These are phyloP conservation scores for Cenchrus fungigraminus DNA, from an alignment of 176 grass and related monocot genomes.

Conservation along the genomic window DNA sequence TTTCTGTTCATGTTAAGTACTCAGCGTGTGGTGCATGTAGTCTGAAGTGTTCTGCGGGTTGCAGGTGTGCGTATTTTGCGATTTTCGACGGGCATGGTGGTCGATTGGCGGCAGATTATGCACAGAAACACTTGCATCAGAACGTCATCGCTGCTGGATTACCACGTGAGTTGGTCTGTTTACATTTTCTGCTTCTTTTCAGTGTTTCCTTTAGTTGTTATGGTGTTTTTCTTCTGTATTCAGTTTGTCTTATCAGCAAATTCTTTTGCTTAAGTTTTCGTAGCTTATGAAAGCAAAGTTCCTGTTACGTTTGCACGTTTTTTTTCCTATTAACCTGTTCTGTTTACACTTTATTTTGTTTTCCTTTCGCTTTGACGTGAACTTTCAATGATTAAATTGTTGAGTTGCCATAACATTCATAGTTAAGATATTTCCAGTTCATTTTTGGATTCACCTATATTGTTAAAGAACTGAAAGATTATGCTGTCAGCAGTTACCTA, in stretches of 20 bases:
- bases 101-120: conserved; percentile 77
- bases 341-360: not conserved
- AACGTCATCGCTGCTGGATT: conserved; percentile 89
- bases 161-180: conserved; percentile 99
- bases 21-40: not conserved
- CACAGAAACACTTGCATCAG: conserved; percentile 76
- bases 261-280: not conserved
- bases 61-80: conserved; percentile 82
- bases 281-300: conserved; percentile 10
- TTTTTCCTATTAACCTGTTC: not conserved
- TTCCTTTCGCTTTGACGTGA: not conserved
- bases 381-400: conserved; percentile 2
- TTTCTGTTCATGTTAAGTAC: conserved; percentile 14
- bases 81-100: conserved; percentile 93
- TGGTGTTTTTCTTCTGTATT: conserved; percentile 4
- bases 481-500: conserved; percentile 18
- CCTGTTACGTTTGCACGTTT: not conserved
- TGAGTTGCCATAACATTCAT: not conserved
- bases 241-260: not conserved
- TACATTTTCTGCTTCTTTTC: conserved; percentile 47
- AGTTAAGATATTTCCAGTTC: conserved; percentile 13
- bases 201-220: not conserved
- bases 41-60: conserved; percentile 15
- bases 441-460: not conserved
- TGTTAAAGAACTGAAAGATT: not conserved